These are phyloP conservation scores for Colletotrichum tofieldiae DNA, from an alignment of 2,329 filamentous ascomycete genomes.

Conservation along the genomic window DNA sequence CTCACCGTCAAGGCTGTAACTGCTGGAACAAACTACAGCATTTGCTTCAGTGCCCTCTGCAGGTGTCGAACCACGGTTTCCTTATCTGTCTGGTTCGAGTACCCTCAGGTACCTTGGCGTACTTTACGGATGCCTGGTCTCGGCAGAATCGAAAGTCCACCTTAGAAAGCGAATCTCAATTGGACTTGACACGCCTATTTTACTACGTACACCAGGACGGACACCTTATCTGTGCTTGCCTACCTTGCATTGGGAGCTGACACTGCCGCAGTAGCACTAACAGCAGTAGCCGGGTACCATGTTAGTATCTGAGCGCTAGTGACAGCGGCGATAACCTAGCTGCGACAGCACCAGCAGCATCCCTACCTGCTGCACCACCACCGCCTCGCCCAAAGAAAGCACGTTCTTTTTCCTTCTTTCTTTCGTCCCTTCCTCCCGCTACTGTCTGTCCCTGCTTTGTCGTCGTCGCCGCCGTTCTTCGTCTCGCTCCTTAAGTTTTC, in stretches of 20 bases:
- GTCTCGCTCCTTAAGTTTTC: constrained; percentile 11
- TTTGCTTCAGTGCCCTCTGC: background rate
- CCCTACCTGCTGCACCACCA: background rate
- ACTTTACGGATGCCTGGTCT: background rate
- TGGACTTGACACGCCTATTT: background rate
- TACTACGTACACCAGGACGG: background rate
- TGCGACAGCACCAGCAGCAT: background rate
- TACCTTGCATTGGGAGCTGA: background rate
- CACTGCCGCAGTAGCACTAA: background rate
- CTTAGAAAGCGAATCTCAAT: background rate
- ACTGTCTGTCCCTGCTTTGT: background rate
- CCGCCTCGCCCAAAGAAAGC: constrained; percentile 9
- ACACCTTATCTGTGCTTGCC: background rate
- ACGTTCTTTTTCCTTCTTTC: constrained; percentile 16
- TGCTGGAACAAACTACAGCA: background rate
- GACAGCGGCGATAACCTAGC: constrained; percentile 2
- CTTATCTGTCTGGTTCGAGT: background rate
- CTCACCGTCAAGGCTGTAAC: background rate
- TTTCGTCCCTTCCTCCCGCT: constrained; percentile 2
- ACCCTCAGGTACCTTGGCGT: background rate
- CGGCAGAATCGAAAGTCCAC: background rate
- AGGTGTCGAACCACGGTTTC: background rate
- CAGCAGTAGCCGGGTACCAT: background rate
- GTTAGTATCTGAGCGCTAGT: background rate
- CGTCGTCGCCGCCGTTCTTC: constrained; percentile 10